Percentiles rank a stretch among this genome's conserved stretches.
Evolutionary conservation across 2,329 filamentous ascomycete species (phyloP).

Genomic region (Botrytis pseudocinerea): DNA sequence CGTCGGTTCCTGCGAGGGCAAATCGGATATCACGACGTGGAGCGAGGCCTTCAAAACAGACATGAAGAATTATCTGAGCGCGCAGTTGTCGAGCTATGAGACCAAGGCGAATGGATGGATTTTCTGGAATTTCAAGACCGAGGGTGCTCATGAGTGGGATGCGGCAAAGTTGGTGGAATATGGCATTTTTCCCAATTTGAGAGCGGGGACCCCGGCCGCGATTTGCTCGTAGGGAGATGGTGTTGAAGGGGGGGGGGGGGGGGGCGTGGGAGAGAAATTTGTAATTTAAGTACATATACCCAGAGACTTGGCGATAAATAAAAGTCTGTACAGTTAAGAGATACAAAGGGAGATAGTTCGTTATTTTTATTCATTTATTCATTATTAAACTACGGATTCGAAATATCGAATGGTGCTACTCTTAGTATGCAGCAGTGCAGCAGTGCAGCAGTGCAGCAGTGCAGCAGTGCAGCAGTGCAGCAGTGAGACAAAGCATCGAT

Average conservation of each 20-base stretch:
- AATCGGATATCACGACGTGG: constrained; percentile 50
- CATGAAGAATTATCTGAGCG: constrained; percentile 53
- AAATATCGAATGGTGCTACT: not conserved
- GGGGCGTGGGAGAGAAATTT: not conserved
- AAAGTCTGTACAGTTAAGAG: not conserved
- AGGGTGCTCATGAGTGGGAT: constrained; percentile 55
- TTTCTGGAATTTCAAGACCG: constrained; percentile 62
- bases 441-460: too few species aligned
- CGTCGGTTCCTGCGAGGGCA: constrained; percentile 56
- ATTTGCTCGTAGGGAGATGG: constrained; percentile 8
- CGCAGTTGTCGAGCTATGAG: constrained; percentile 55
- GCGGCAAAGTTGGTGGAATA: constrained; percentile 50
- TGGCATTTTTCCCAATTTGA: constrained; percentile 51
- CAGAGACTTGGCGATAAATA: not conserved
- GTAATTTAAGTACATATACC: constrained; percentile 7
- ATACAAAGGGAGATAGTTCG: not conserved
- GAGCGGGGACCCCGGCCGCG: not conserved
- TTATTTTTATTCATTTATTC: not conserved
- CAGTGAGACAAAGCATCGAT: not conserved
- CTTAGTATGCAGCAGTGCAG: not conserved
- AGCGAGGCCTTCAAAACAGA: constrained; percentile 47
- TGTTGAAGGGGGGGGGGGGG: not conserved
- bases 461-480: not conserved
- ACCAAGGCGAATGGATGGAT: constrained; percentile 53
- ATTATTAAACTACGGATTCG: not conserved